phyloP scores from a whole-genome alignment of 371 early-diverging fungal species.

The Syncephalastrum contaminatum region DNA sequence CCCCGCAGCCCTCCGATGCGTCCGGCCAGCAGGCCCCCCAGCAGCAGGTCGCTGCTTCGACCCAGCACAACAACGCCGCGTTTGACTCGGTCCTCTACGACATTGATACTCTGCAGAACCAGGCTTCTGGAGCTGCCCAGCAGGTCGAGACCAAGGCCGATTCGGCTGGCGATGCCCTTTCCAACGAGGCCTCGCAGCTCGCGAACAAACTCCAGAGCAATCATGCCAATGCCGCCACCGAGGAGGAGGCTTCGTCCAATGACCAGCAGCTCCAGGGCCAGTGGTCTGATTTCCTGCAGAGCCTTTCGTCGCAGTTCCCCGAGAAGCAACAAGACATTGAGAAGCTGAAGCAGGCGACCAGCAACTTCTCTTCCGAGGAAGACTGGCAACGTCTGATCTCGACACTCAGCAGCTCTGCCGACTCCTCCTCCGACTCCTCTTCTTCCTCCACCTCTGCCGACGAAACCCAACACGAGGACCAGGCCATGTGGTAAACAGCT shows the following conservation, averaged over 20 bases:
- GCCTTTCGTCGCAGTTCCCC: constrained; percentile 7
- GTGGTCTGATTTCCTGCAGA: constrained; percentile 11
- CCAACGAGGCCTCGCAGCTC: constrained; percentile 1
- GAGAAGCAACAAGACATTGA: constrained; percentile 3
- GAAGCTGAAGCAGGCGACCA: constrained; percentile 4
- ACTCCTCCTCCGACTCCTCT: constrained; percentile 4
- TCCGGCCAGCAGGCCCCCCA: not conserved
- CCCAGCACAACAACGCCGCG: constrained; percentile 3
- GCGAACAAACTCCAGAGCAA: not conserved
- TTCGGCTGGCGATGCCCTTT: constrained; percentile 13
- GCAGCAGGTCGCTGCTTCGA: not conserved
- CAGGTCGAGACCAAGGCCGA: constrained; percentile 4
- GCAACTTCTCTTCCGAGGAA: constrained; percentile 5
- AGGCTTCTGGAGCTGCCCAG: not conserved
- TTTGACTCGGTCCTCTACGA: constrained; percentile 1
- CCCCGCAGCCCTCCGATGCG: not conserved
- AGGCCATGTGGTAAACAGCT: no score
- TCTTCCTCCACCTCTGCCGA: constrained; percentile 6
- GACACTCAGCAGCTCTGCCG: not conserved
- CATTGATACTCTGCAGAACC: not conserved
- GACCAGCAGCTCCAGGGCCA: constrained; percentile 7
- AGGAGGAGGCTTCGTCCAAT: no score
- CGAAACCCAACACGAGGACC: no score
- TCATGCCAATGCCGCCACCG: not conserved
- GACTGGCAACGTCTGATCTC: constrained; percentile 13